These are phyloP conservation scores for Testicularia cyperi DNA, from an alignment of 1,284 basidiomycete genomes.

Conservation along the genomic window DNA sequence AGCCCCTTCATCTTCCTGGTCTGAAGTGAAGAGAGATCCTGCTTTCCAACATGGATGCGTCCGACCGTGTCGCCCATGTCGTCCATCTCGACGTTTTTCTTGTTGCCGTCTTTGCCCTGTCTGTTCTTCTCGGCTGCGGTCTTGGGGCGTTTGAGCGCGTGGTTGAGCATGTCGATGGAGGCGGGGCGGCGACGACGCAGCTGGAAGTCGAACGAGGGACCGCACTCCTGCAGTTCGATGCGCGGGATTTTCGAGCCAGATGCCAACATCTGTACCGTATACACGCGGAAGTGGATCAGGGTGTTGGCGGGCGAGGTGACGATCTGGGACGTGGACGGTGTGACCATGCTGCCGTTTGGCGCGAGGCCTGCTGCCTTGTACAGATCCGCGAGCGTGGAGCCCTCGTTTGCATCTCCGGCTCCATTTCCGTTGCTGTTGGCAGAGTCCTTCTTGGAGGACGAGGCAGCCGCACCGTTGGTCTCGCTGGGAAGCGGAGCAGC, in stretches of 20 bases:
- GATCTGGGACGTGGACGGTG: constrained; percentile 43
- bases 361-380: constrained; percentile 48
- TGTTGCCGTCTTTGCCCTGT: constrained; percentile 77
- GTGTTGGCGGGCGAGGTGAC: constrained; percentile 66
- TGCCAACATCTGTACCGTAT: constrained; percentile 73
- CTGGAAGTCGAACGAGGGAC: constrained; percentile 82
- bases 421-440: not conserved
- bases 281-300: constrained; percentile 83
- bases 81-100: constrained; percentile 82
- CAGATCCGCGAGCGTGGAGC: constrained; percentile 30
- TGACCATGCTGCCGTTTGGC: constrained; percentile 61
- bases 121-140: constrained; percentile 69
- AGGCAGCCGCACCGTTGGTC: constrained; percentile 5
- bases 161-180: constrained; percentile 76
- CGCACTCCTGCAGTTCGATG: constrained; percentile 83
- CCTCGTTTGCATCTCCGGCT: constrained; percentile 2
- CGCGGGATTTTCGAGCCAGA: constrained; percentile 62
- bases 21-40: constrained; percentile 84
- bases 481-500: constrained; percentile 24
- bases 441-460: no score
- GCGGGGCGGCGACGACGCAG: constrained; percentile 75
- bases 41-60: constrained; percentile 81
- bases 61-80: constrained; percentile 97
- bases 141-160: constrained; percentile 81
- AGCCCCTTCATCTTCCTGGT: constrained; percentile 88